Evolutionary conservation across 2,329 filamentous ascomycete genomes (phyloP), one percentile per base, ranked within the genome.

Genomic region (Exophiala bonariae): DNA sequence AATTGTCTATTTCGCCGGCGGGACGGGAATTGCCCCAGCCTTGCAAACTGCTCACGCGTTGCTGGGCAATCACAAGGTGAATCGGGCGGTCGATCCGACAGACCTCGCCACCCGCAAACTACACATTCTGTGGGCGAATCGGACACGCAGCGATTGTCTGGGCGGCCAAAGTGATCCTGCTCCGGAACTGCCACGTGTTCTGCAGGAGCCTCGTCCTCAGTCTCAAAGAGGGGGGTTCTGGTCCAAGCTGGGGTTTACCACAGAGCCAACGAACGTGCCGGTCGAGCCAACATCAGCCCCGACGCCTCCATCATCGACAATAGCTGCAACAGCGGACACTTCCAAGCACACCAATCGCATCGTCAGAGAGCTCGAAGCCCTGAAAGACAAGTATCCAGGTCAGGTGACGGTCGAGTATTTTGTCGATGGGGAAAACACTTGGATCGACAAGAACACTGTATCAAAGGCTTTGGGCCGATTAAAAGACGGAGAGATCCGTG

Each of bases 1-100:
- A 49, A 75, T 96, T 2, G 73, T 96, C 2, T 96, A 97, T 61
- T 72, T 97, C 17, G 93, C 91, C 1, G 93, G 91, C 2, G 93
- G 93, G 0, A 99, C 93, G 0, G 92, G 93, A 1, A 87, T 99
- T 59, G 90, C 89, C 13, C 89, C 92, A 0, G 93, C 91, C 6
- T 69, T 97, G 66, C 92, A 97, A 68, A 80, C 86, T 32, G 87
- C 84, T 2, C 72, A 83, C 51, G 80, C 81, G 1, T 67, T 92
- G 9, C 55, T 60, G 69, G 47, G 52, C 37, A 49, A 49, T 5
- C 17, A 38, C 34, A 83, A 3, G 67, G 75, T 50, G 57, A 64
- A 16, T 54, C 40, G 20, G 14, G 34, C 39, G n/a, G 62, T 71
- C 47, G 56, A 49, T 11, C 33, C 53, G 23, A 50, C 50, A 3